Evolutionary conservation across 2,329 filamentous ascomycete genomes (phyloP), one percentile per base, ranked within the genome.

Genomic region (Beauveria sp.): DNA sequence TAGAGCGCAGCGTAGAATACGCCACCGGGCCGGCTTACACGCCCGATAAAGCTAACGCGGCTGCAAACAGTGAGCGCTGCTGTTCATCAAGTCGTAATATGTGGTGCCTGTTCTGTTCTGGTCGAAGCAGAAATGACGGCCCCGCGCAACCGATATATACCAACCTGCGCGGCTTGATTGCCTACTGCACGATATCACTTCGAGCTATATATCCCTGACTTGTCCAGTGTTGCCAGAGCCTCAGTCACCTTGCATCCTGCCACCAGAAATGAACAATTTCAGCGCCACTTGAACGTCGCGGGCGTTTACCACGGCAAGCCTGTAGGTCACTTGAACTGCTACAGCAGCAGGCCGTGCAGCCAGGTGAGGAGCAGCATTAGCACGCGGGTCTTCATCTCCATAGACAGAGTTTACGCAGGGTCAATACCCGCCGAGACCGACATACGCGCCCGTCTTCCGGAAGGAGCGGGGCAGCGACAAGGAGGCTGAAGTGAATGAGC

Each of bases 361-460:
- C 16, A 38, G 22, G 8, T 57, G 12, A 56, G 40, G 26, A 56
- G 24, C 24, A 28, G 10, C n/a, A 46, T 46, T 40, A 28, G 14
- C 48, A 16, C 56, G 56, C 46, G 59, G 42, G 59, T 40, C 50
- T 40, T 34, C 38, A 61, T 54, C 59, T 61, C 59, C 59, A 49
- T 50, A 48, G 31, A 42, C 49, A 49, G 2, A 18, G 20, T 40
- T 51, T 45, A 20, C 26, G 22, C 34, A 51, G 34, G 46, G 20
- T 38, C 18, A 18, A 54, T 60, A 60, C 50, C 58, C 57, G 57
- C 57, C 57, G 22, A 50, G 31, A 18, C 46, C 49, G 42, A 60
- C 50, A 49, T 55, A 61, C 51, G 50, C 50, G 59, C 59, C 58
- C 34, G 28, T 43, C 24, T 52, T n/a, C 9, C 16, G 5, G 10